Percentiles rank a stretch among this genome's conserved stretches.
Conservation (phyloP, 768 basidiomycete genomes). For the Suillus sp. region DNA sequence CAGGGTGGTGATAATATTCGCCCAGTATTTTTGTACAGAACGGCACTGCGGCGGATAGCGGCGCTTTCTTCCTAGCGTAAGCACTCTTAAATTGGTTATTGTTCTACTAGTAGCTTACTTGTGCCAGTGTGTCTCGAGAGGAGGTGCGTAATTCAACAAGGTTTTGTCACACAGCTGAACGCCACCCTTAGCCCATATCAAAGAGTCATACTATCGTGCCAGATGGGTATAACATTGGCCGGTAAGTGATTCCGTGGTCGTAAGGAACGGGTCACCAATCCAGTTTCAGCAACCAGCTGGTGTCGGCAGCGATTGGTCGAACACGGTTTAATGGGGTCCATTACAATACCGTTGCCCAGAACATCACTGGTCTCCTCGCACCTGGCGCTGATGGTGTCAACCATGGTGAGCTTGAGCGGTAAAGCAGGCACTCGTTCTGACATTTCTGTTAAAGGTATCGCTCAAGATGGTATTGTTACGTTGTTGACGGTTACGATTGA, state of each 20-base stretch:
- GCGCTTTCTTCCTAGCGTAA: constrained; percentile 61
- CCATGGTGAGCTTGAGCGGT: constrained; percentile 41
- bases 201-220: constrained; percentile 45
- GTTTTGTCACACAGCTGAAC: constrained; percentile 1
- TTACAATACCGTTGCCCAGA: constrained; percentile 48
- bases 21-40: constrained; percentile 59
- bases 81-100: constrained; percentile 19
- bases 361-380: constrained; percentile 55
- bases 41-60: constrained; percentile 49
- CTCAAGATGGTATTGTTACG: constrained; percentile 58
- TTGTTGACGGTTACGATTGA: constrained; percentile 55
- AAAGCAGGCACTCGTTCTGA: neutral
- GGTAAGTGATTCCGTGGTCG: constrained; percentile 29
- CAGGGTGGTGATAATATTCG: neutral
- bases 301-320: constrained; percentile 38
- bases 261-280: neutral
- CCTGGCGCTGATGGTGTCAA: constrained; percentile 55
- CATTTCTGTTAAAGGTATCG: constrained; percentile 46
- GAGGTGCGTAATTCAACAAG: constrained; percentile 28
- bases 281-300: constrained; percentile 39
- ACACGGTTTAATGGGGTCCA: constrained; percentile 44
- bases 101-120: neutral
- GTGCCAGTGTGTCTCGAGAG: constrained; percentile 48
- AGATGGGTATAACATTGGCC: constrained; percentile 52
- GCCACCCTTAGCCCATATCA: constrained; percentile 24